Evolutionary conservation across 2,329 filamentous ascomycete species (phyloP), one percentile per base, ranked within the genome.

Genomic region (Fusarium robinianum): DNA sequence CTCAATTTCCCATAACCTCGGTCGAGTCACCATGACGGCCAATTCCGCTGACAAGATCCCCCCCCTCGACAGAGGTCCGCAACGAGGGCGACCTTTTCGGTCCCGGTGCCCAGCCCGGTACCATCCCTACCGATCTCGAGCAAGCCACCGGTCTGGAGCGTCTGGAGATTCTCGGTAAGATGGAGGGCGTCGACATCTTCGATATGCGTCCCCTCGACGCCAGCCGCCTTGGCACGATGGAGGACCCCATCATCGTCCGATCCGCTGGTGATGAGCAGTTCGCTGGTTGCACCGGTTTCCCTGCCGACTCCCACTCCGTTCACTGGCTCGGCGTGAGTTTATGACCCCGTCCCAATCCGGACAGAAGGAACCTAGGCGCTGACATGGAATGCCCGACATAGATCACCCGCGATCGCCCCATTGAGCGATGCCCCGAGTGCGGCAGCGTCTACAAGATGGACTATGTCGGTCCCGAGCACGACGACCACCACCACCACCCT

Each of bases 161-260:
- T 83, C 83, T 99, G 63, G 94, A 99, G 76, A 94, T 99, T 67
- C 80, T 99, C 70, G 94, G 94, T 75, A 99, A 99, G 84, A 96
- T 97, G 87, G 90, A 97, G 80, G 91, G 94, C 60, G 78, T 96
- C 64, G 94, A 99, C 69, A 79, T 97, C 70, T 99, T 99, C 78
- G 91, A 99, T 77, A 96, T 97, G 94, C 86, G 84, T 73, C 94
- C 94, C 55, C 83, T 99, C 63, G 94, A 97, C 71, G 80, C 92
- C 55, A 94, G 87, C 71, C 85, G 94, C 68, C 82, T 81, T 73
- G 92, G 92, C 88, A 97, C 94, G 49, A 72, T 96, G 66, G 81
- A 95, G 57, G 78, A 96, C 75, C 94, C 94, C 62, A 95, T 99
- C 68, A 67, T 86, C 43, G 90, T 99, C 71, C 87, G 86, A 75